These are phyloP conservation scores for Penicillium hordei DNA, from an alignment of 2,329 filamentous ascomycete species.

Conservation along the genomic window DNA sequence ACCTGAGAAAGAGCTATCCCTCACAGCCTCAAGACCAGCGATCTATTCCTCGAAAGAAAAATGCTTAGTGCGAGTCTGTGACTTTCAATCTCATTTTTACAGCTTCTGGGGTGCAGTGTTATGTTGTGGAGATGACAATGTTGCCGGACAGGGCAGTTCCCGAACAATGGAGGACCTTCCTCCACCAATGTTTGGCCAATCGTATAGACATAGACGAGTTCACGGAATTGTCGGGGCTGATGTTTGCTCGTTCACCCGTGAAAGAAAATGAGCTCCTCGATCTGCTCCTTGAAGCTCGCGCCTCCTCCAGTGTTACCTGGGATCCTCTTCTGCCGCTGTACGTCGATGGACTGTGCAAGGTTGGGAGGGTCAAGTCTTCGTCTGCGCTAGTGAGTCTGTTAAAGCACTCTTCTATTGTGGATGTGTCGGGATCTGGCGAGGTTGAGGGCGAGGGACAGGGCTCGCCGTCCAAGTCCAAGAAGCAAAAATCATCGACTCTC, in stretches of 20 bases:
- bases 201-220: slow-evolving; percentile 42
- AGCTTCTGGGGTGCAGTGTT: slow-evolving; percentile 6
- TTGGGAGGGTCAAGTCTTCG: slow-evolving; percentile 35
- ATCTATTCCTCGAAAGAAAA: not conserved
- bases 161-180: slow-evolving; percentile 41
- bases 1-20: slow-evolving; percentile 4
- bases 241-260: slow-evolving; percentile 34
- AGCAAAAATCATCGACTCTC: slow-evolving; percentile 31
- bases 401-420: slow-evolving; percentile 38
- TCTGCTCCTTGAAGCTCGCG: slow-evolving; percentile 36
- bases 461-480: not conserved
- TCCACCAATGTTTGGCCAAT: slow-evolving; percentile 38
- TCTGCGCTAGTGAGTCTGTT: slow-evolving; percentile 36
- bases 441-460: not conserved
- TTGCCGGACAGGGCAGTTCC: slow-evolving; percentile 25
- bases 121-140: slow-evolving; percentile 16
- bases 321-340: slow-evolving; percentile 46
- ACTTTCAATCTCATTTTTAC: not conserved
- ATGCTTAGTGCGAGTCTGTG: not conserved
- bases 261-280: slow-evolving; percentile 36
- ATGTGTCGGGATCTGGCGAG: slow-evolving; percentile 12
- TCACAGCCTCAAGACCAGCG: not conserved
- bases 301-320: slow-evolving; percentile 37
- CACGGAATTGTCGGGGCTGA: slow-evolving; percentile 36
- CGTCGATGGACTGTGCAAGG: slow-evolving; percentile 39